Conservation (phyloP, 495 filamentous ascomycete species). For the Patellaria atrata region DNA sequence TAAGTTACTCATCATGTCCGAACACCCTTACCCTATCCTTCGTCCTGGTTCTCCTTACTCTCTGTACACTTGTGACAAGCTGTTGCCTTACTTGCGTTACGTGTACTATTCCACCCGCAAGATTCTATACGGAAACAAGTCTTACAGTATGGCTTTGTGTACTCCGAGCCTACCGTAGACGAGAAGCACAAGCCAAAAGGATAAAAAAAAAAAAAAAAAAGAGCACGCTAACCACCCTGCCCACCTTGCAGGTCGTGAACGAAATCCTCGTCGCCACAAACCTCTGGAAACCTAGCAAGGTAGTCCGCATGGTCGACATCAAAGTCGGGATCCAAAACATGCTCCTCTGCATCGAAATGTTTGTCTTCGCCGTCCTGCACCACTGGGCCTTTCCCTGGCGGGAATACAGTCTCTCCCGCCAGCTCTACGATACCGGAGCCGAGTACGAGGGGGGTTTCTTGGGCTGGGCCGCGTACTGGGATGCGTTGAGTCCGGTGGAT, state of each 20-base stretch:
- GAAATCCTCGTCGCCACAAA: conserved; percentile 46
- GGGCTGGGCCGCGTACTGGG: conserved; percentile 36
- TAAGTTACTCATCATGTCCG: conserved; percentile 19
- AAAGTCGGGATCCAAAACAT: conserved; percentile 69
- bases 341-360: conserved; percentile 79
- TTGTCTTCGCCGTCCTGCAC: conserved; percentile 64
- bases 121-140: too few species aligned
- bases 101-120: too few species aligned
- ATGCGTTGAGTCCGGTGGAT: conserved; percentile 76
- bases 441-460: conserved; percentile 23
- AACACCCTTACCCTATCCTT: conserved; percentile 7
- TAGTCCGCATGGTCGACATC: conserved; percentile 56
- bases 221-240: neutral
- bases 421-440: conserved; percentile 34
- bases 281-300: conserved; percentile 47
- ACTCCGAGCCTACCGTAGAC: too few species aligned
- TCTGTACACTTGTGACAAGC: too few species aligned
- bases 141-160: too few species aligned
- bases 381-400: conserved; percentile 71
- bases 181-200: too few species aligned
- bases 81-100: too few species aligned
- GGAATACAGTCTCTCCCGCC: conserved; percentile 37
- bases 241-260: conserved; percentile 21
- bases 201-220: too few species aligned
- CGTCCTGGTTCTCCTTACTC: neutral